These are phyloP conservation scores for Pascua guehoae DNA, from an alignment of 1,284 basidiomycete species.

Conservation along the genomic window DNA sequence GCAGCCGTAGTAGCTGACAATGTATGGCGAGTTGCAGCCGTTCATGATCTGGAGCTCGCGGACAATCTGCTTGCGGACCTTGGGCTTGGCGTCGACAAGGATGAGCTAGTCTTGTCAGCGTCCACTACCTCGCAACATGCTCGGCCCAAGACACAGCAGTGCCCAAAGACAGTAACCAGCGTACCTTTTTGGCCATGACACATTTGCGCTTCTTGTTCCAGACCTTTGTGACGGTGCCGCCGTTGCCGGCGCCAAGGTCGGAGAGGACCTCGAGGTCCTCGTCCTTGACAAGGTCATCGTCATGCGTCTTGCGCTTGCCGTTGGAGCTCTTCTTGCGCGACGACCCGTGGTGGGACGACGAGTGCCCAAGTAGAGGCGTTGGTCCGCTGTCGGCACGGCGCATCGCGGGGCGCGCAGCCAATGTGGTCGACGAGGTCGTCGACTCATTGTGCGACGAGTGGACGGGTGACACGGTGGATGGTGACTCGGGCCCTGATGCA, in stretches of 20 bases:
- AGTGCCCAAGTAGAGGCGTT: background rate
- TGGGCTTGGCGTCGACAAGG: constrained; percentile 93
- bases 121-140: background rate
- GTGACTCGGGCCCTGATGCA: constrained; percentile 18
- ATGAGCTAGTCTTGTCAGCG: constrained; percentile 64
- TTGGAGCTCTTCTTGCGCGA: constrained; percentile 20
- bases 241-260: constrained; percentile 95
- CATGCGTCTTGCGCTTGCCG: constrained; percentile 49
- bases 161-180: constrained; percentile 23
- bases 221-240: constrained; percentile 95
- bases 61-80: constrained; percentile 95
- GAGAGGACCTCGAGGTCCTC: constrained; percentile 78
- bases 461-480: constrained; percentile 18
- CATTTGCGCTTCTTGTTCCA: constrained; percentile 82
- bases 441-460: constrained; percentile 9
- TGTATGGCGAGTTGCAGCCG: constrained; percentile 88
- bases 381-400: background rate
- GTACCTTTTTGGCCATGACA: constrained; percentile 91
- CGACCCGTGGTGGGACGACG: background rate
- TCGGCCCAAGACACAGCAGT: background rate
- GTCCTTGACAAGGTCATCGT: constrained; percentile 69
- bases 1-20: constrained; percentile 94
- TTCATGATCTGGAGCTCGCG: constrained; percentile 98
- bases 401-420: background rate
- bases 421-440: constrained; percentile 9